Conservation (phyloP, 2,329 filamentous ascomycete species). For the Aspergillus sp. region DNA sequence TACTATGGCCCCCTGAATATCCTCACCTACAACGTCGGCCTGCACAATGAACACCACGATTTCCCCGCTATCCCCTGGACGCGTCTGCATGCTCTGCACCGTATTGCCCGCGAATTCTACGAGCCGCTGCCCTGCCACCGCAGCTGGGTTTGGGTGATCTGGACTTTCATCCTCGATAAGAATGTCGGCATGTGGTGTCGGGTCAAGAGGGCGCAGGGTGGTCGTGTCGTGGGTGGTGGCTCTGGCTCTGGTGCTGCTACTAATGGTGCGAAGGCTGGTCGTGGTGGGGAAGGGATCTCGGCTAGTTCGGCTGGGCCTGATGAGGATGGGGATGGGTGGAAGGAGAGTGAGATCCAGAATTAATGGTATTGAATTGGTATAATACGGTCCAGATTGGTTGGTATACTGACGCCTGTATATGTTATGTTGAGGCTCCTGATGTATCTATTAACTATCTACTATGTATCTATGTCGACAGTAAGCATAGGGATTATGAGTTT, state of each 20-base stretch:
- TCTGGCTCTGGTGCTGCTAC: background rate
- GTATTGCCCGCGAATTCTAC: conserved; percentile 86
- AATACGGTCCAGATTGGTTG: no score
- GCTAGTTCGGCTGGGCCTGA: conserved; percentile 33
- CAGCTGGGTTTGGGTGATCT: conserved; percentile 89
- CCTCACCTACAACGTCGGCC: conserved; percentile 90
- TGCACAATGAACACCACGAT: conserved; percentile 98
- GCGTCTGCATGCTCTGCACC: conserved; percentile 64
- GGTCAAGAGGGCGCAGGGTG: conserved; percentile 82
- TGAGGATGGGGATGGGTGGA: conserved; percentile 52
- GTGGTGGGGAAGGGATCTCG: conserved; percentile 39
- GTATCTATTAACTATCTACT: no score
- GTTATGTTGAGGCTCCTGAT: no score
- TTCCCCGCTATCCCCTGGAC: conserved; percentile 98
- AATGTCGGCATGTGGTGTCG: conserved; percentile 84
- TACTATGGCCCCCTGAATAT: conserved; percentile 93
- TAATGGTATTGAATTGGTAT: conserved; percentile 21
- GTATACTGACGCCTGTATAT: no score
- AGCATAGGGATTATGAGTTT: no score
- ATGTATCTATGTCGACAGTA: no score
- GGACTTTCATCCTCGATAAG: conserved; percentile 89
- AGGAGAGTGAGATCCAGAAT: conserved; percentile 60
- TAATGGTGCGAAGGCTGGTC: conserved; percentile 15
- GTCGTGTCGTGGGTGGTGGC: conserved; percentile 48
- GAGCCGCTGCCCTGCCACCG: conserved; percentile 73